Conservation (phyloP, 1,139 yeast genomes). For the Sugiyamaella novakii region DNA sequence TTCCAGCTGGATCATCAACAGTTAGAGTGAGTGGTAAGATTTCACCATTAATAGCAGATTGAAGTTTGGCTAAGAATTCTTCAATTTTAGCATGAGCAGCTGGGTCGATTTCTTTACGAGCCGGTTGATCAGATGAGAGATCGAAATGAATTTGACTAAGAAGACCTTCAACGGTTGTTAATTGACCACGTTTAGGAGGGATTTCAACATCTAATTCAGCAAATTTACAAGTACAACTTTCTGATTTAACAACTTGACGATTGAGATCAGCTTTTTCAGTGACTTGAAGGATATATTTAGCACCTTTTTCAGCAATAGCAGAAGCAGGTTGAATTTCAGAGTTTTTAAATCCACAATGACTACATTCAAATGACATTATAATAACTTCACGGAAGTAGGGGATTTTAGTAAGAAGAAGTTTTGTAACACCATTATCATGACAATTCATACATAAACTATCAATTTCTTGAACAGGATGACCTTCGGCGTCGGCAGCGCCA, state of each 20-base stretch:
- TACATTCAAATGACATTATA: conserved; percentile 93
- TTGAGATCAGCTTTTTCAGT: conserved; percentile 75
- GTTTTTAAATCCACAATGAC: conserved; percentile 90
- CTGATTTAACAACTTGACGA: conserved; percentile 91
- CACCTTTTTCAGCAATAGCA: conserved; percentile 75
- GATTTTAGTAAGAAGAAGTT: conserved; percentile 80
- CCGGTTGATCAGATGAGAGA: conserved; percentile 75
- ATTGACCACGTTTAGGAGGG: conserved; percentile 92
- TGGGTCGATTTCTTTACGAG: conserved; percentile 71
- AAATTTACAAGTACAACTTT: conserved; percentile 79
- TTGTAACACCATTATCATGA: conserved; percentile 78
- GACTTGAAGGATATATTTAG: conserved; percentile 68
- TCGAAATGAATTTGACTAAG: conserved; percentile 83
- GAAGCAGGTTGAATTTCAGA: conserved; percentile 95
- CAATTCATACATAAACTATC: conserved; percentile 97
- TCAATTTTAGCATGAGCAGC: conserved; percentile 75
- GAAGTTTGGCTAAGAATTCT: conserved; percentile 63
- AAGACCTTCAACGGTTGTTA: conserved; percentile 90
- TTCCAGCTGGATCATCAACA: conserved; percentile 94
- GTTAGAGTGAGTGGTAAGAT: conserved; percentile 77
- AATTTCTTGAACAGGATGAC: conserved; percentile 95
- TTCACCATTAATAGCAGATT: conserved; percentile 60
- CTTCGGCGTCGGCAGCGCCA: conserved; percentile 71
- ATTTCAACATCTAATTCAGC: conserved; percentile 88
- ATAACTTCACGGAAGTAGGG: conserved; percentile 93